These are phyloP conservation scores for Gynostemma pentaphyllum DNA, from an alignment of 306 rosid genomes.

Conservation along the genomic window DNA sequence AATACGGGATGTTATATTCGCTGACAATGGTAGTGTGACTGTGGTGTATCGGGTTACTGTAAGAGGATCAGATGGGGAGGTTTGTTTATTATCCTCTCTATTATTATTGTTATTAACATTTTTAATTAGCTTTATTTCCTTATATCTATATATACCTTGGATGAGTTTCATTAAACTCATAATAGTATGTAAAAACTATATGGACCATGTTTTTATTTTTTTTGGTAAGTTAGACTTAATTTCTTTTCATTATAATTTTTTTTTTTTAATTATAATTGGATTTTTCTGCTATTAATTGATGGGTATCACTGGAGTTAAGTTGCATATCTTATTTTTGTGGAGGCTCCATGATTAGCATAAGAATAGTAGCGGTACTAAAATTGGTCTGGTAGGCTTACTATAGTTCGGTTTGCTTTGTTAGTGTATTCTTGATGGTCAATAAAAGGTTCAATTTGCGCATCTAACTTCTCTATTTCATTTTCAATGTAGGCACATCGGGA, in stretches of 20 bases:
- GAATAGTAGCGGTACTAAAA: no score
- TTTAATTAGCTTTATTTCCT: not conserved
- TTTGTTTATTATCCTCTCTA: constrained; percentile 12
- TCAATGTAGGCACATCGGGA: constrained; percentile 74
- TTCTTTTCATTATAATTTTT: no score
- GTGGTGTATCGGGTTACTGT: constrained; percentile 90
- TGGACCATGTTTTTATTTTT: no score
- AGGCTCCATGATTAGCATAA: not conserved
- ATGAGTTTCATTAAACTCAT: not conserved
- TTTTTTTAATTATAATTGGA: no score
- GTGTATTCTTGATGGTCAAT: not conserved
- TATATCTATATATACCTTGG: not conserved
- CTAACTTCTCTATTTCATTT: not conserved
- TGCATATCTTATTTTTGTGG: not conserved
- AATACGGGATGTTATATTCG: constrained; percentile 87
- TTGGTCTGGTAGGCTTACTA: not conserved
- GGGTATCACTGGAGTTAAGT: no score
- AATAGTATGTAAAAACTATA: no score
- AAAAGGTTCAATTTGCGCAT: not conserved
- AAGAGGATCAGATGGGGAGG: constrained; percentile 99
- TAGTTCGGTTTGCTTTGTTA: not conserved
- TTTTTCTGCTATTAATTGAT: no score
- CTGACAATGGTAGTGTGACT: constrained; percentile 84
- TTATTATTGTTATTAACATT: not conserved
- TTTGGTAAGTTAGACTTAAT: no score